phyloP scores from a whole-genome alignment of 345 rosid species.

The Melaleuca alternifolia region DNA sequence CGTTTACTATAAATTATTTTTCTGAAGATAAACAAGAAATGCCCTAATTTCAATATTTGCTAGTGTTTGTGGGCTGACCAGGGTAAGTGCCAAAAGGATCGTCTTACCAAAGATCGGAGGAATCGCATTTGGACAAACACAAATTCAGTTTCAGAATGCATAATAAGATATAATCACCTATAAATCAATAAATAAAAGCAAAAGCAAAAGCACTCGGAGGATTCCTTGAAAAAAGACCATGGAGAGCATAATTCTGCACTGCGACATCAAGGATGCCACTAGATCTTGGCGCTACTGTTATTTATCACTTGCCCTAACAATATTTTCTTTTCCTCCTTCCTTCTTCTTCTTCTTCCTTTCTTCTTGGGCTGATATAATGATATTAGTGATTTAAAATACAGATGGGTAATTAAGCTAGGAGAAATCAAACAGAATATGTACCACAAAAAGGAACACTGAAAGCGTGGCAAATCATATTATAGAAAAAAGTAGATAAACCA shows the following conservation, averaged over 20 bases:
- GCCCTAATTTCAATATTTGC: background rate
- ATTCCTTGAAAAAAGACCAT: background rate
- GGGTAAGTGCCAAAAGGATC: background rate
- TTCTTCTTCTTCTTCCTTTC: background rate
- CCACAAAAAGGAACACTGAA: background rate
- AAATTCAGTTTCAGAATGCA: background rate
- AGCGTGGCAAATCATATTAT: background rate
- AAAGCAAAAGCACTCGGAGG: background rate
- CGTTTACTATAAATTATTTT: too few species aligned
- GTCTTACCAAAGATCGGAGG: background rate
- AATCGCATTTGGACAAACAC: background rate
- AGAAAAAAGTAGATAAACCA: background rate
- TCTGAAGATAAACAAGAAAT: background rate
- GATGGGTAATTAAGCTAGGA: too few species aligned
- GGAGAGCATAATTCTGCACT: background rate
- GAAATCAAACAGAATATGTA: background rate
- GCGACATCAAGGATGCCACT: background rate
- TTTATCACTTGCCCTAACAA: background rate
- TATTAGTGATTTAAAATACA: background rate
- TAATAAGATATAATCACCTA: background rate
- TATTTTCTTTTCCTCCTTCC: background rate
- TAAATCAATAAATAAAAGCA: background rate
- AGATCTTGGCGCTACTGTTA: background rate
- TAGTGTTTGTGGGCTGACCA: background rate
- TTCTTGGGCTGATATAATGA: background rate